Percentiles rank a stretch among this genome's conserved stretches.
Evolutionary conservation across 2,329 filamentous ascomycete species (phyloP).

Genomic region (Aspergillus sp.): DNA sequence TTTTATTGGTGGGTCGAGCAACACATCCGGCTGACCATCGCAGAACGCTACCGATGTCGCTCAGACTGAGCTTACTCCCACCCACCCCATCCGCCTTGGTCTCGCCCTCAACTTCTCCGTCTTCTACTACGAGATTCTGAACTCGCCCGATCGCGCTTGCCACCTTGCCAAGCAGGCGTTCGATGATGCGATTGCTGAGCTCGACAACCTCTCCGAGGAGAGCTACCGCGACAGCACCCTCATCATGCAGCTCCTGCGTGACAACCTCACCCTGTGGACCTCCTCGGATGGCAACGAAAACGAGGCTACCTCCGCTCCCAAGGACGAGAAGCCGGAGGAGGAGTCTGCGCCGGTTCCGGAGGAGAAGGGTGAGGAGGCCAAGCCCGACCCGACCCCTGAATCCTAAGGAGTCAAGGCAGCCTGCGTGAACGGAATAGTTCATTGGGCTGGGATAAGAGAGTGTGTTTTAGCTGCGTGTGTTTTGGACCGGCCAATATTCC

Average conservation of each 20-base stretch:
- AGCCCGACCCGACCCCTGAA: constrained; percentile 26
- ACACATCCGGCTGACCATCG: background rate
- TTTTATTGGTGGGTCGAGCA: constrained; percentile 12
- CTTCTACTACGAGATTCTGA: constrained; percentile 99
- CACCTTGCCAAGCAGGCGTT: constrained; percentile 99
- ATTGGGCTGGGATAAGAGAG: too few relatives aligned
- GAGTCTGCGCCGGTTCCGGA: constrained; percentile 38
- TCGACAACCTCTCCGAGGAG: constrained; percentile 94
- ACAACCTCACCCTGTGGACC: constrained; percentile 97
- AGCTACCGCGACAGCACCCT: constrained; percentile 98
- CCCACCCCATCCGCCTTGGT: constrained; percentile 95
- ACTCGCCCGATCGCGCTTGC: constrained; percentile 94
- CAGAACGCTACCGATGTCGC: constrained; percentile 96
- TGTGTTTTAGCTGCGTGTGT: constrained; percentile 29
- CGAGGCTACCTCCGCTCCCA: constrained; percentile 48
- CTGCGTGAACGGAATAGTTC: too few relatives aligned
- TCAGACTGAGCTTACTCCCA: constrained; percentile 93
- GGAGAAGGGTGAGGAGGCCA: constrained; percentile 32
- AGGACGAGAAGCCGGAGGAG: constrained; percentile 52
- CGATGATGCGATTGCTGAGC: constrained; percentile 96
- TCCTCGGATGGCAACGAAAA: constrained; percentile 78
- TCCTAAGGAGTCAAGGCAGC: constrained; percentile 19
- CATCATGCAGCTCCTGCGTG: constrained; percentile 97
- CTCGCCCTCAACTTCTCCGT: constrained; percentile 98
- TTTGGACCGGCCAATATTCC: constrained; percentile 28